phyloP scores from a whole-genome alignment of 352 stramenopile species.

The Aphanomyces euteiches region DNA sequence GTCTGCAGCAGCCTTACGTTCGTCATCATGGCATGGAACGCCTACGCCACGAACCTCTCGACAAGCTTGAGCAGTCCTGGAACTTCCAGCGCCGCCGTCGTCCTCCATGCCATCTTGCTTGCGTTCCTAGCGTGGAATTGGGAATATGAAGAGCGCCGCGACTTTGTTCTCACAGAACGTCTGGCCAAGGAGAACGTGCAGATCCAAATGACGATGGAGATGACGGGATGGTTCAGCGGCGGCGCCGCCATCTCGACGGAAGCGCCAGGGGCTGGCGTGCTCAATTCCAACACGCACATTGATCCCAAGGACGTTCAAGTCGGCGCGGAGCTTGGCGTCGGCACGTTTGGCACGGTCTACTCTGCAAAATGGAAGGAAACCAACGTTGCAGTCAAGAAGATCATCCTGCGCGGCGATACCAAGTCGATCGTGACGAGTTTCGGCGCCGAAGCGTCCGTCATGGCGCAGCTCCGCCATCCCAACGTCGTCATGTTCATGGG shows the following conservation, averaged over 20 bases:
- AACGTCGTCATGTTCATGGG: constrained; percentile 91
- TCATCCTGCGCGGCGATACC: constrained; percentile 70
- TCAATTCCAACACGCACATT: constrained; percentile 81
- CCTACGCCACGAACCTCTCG: constrained; percentile 36
- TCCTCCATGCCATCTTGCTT: constrained; percentile 77
- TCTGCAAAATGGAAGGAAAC: constrained; percentile 78
- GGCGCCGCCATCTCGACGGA: constrained; percentile 50
- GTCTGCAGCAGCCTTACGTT: constrained; percentile 64
- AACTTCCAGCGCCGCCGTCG: constrained; percentile 63
- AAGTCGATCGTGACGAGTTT: constrained; percentile 82
- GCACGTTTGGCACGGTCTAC: constrained; percentile 75
- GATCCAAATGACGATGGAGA: constrained; percentile 87
- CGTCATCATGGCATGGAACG: constrained; percentile 68
- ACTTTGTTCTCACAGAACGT: constrained; percentile 76
- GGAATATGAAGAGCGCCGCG: constrained; percentile 83
- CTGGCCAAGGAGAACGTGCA: constrained; percentile 82
- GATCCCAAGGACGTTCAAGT: constrained; percentile 76
- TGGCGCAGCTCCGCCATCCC: constrained; percentile 76
- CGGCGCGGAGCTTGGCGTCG: constrained; percentile 72
- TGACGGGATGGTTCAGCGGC: constrained; percentile 83
- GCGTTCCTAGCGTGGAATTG: constrained; percentile 82
- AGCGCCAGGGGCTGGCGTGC: constrained; percentile 39
- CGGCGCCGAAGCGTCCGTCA: constrained; percentile 73
- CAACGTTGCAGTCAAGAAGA: constrained; percentile 79
- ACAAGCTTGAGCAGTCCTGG: constrained; percentile 54